phyloP scores from a whole-genome alignment of 2,329 filamentous ascomycete species.

The Fusarium falciforme region DNA sequence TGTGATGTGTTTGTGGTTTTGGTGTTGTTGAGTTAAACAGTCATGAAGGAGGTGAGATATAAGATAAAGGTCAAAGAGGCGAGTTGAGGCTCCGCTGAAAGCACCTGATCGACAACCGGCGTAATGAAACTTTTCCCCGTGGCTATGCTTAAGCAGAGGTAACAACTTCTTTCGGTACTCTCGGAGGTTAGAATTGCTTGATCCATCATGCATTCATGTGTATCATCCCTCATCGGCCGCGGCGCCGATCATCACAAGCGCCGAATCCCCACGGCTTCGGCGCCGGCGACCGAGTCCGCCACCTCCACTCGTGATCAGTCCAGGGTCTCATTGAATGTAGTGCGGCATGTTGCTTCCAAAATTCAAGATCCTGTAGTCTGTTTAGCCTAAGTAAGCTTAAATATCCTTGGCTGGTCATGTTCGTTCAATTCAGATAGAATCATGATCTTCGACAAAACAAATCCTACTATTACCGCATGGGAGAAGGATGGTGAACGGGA shows the following conservation, averaged over 20 bases:
- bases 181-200: neutral
- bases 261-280: slow-evolving; percentile 17
- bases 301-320: neutral
- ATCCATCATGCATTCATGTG: slow-evolving; percentile 7
- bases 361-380: neutral
- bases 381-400: slow-evolving; percentile 1
- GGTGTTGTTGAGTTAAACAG: neutral
- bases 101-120: neutral
- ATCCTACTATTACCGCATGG: neutral
- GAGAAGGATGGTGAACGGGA: neutral
- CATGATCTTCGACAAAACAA: neutral
- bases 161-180: neutral
- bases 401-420: neutral
- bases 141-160: neutral
- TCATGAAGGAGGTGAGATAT: neutral
- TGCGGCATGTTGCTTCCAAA: neutral
- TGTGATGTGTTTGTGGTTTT: neutral
- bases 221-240: slow-evolving; percentile 12
- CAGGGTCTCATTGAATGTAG: neutral
- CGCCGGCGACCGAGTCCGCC: slow-evolving; percentile 32
- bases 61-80: neutral
- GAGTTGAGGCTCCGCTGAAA: slow-evolving; percentile 5
- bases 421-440: neutral
- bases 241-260: slow-evolving; percentile 17
- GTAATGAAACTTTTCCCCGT: neutral